These are phyloP conservation scores for Geranomyces michiganensis DNA, from an alignment of 192 early-diverging fungal genomes.

Conservation along the genomic window DNA sequence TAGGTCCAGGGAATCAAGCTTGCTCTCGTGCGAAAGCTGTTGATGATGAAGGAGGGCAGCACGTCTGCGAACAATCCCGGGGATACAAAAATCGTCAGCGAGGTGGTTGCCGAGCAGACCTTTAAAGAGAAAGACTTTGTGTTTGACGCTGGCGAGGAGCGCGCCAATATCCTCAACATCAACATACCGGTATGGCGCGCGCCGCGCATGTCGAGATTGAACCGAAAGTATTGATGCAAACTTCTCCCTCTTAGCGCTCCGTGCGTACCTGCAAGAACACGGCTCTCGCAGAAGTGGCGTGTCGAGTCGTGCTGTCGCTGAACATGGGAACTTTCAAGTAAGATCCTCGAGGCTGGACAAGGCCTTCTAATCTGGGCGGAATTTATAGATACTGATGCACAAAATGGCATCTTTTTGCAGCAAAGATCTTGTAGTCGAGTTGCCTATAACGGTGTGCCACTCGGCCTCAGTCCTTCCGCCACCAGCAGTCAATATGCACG, in stretches of 20 bases:
- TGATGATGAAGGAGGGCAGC: constrained; percentile 53
- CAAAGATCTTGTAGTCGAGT: constrained; percentile 55
- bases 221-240: not conserved
- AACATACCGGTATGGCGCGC: constrained; percentile 49
- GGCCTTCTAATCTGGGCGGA: not conserved
- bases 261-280: constrained; percentile 59
- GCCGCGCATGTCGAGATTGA: not conserved
- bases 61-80: constrained; percentile 36
- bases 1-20: constrained; percentile 62
- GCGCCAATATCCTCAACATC: constrained; percentile 54
- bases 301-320: constrained; percentile 32
- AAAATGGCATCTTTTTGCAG: constrained; percentile 16
- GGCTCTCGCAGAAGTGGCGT: constrained; percentile 58
- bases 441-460: constrained; percentile 61
- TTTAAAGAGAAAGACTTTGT: constrained; percentile 61
- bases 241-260: constrained; percentile 31
- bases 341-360: not conserved
- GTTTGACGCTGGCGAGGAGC: constrained; percentile 63
- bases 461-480: constrained; percentile 50
- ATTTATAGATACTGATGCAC: not conserved
- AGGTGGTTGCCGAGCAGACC: constrained; percentile 46
- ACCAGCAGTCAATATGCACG: constrained; percentile 19
- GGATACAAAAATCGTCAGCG: constrained; percentile 50
- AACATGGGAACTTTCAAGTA: constrained; percentile 34
- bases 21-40: constrained; percentile 46